Base-by-base conservation (phyloP, 2,329 filamentous ascomycete species). In the Calonectria montana region DNA sequence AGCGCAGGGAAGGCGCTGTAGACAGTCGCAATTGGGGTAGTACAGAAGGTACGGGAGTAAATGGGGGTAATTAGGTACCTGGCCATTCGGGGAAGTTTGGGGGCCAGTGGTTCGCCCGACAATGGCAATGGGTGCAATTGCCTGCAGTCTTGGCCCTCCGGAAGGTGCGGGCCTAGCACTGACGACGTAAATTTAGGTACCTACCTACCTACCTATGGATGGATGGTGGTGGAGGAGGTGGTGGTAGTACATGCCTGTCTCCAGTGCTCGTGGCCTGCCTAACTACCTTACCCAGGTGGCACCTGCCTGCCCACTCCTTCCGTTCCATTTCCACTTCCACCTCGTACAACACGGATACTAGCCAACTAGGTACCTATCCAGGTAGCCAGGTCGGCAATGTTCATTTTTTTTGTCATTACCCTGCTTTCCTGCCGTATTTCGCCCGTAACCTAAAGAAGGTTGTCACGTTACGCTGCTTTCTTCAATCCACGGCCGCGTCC, bases 21-120 rank as follows among this genome's bases (percentile, higher is more conserved):
- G 57, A 37, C 39, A 62, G 31, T 57, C 2, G 31, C 31, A 35
- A 35, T 12, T 7, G 31, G 6, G 2, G 9, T 13, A 9, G 29
- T 31, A 31, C 29, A 31, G 29, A 31, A 9, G 29, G 29, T 31
- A 31, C 29, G 9, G 29, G 5, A n/a, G 31, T 25, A 37, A 37
- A 37, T 39, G 53, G 53, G 53, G 53, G n/a, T 57, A 57, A 59
- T 59, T 59, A 39, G 53, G 53, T 59, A 59, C 53, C 53, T 23
- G n/a, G 53, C 31, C 21, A 8, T 35, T 16, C 21, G 53, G 35
- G 31, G 23, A 41, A 15, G 31, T 23, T 47, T 47, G 48, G 45
- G 62, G 45, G 63, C 16, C 57, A 31, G 59, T 69, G 67, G 67
- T 69, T 69, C 67, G 67, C 67, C 67, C 61, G 53, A 37, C 53